A percentile compares a stretch with the other conserved stretches of the same genome.
Conservation (phyloP, 768 basidiomycete species). For the Trametes sanguinea region DNA sequence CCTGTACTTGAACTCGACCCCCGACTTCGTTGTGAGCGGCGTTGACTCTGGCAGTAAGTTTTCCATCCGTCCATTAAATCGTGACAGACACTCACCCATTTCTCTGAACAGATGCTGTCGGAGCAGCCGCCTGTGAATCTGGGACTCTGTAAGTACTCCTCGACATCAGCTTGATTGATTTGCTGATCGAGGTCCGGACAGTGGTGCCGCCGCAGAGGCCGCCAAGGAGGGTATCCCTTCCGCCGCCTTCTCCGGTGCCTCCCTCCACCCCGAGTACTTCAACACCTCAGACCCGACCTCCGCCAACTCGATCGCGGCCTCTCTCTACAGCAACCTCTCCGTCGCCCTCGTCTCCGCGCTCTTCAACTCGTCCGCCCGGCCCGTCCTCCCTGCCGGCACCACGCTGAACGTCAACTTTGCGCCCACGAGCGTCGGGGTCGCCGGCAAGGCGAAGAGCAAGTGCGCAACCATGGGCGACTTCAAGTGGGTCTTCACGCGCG, state of each 20-base stretch:
- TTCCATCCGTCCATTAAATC: not conserved
- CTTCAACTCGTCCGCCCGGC: constrained; percentile 11
- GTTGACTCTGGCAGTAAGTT: constrained; percentile 35
- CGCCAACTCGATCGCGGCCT: constrained; percentile 14
- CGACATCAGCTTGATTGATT: too few species aligned
- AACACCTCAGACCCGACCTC: constrained; percentile 26
- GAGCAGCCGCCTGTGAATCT: constrained; percentile 17
- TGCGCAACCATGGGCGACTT: constrained; percentile 42
- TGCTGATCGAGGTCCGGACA: not conserved
- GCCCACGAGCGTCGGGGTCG: constrained; percentile 5
- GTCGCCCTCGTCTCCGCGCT: constrained; percentile 20
- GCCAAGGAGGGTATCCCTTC: constrained; percentile 32
- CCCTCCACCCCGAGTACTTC: constrained; percentile 29
- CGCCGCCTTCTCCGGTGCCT: constrained; percentile 33
- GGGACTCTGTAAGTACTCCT: constrained; percentile 26
- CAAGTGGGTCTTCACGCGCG: constrained; percentile 48
- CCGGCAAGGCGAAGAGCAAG: constrained; percentile 28
- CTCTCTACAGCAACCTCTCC: constrained; percentile 24
- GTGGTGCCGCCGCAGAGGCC: constrained; percentile 33
- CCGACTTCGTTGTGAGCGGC: constrained; percentile 43
- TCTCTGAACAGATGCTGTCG: constrained; percentile 12
- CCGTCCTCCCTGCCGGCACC: constrained; percentile 44
- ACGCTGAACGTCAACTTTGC: constrained; percentile 56
- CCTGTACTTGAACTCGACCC: constrained; percentile 35
- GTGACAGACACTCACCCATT: not conserved